These are phyloP conservation scores for Omphalea diandra DNA, from an alignment of 441 rosid genomes.

Conservation along the genomic window DNA sequence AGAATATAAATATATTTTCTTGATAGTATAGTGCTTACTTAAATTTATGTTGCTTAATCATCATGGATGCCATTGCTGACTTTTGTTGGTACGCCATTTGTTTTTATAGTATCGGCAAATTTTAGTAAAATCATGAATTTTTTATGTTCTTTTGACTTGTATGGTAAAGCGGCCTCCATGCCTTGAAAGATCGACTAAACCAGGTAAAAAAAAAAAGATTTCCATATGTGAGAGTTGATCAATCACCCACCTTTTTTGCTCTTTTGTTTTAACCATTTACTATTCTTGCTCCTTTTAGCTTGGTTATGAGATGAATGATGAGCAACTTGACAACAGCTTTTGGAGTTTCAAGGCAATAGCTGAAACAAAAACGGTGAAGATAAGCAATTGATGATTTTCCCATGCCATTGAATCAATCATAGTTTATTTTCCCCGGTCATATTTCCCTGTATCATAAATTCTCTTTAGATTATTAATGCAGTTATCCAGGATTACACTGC, in stretches of 20 bases:
- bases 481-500: neutral
- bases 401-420: too few relatives aligned
- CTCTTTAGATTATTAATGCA: neutral
- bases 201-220: conserved; percentile 61
- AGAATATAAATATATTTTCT: too few relatives aligned
- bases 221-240: conserved; percentile 10
- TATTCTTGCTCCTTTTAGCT: conserved; percentile 49
- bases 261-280: conserved; percentile 7
- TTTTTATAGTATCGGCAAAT: neutral
- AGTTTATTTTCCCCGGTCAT: neutral
- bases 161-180: conserved; percentile 87
- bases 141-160: conserved; percentile 3
- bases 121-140: conserved; percentile 3
- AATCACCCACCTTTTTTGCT: conserved; percentile 6
- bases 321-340: conserved; percentile 67
- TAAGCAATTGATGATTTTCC: neutral
- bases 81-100: neutral
- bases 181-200: conserved; percentile 64
- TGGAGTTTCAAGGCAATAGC: conserved; percentile 89
- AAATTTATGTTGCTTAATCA: neutral
- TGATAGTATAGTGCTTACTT: neutral
- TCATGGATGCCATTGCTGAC: neutral
- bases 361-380: conserved; percentile 78
- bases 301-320: conserved; percentile 78
- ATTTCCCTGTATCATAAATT: neutral